Base-by-base conservation (phyloP, 129 eudicot species). In the Flaveria sonorensis region DNA sequence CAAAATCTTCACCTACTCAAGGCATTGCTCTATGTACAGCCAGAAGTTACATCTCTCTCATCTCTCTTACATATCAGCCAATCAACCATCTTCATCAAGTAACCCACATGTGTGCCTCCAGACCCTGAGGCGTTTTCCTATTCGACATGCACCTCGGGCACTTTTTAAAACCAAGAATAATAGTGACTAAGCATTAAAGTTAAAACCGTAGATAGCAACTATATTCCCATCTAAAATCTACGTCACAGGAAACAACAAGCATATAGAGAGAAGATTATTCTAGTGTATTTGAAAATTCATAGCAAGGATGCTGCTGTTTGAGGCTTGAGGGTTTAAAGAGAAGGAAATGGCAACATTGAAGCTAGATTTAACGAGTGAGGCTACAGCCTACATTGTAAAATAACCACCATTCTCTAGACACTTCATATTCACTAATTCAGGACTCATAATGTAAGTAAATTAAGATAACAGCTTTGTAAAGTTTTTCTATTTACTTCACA, bases 341-440 rank as follows among this genome's bases (percentile, higher is more conserved):
- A 15, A 23, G 24, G 7, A 23, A 23, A 23, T 21, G 7, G 24
- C 60, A 23, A 11, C 2, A 59, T 59, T 23, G 16, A 23, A 59
- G 36, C 7, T 59, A 59, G 23, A 59, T 59, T 23, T 6, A 59
- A n/a, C n/a, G n/a, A n/a, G n/a, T n/a, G n/a, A n/a, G 75, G 30
- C 14, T 47, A 70, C 13, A 30, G 8, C 60, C 14, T 70, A 70
- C 57, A 15, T 70, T 70, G 51, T 66, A 66, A 66, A 66, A 8
- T 6, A 21, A 45, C 55, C 6, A 75, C 1, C 65, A 62, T 45
- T 45, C 50, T 8, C 50, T 45, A 45, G 7, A 36, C 40, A 6
- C 40, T 36, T 36, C 1, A 36, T 6, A 6, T 36, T n/a, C n/a
- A n/a, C n/a, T n/a, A n/a, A n/a, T n/a, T 36, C 40, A 36, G 40